Base-by-base conservation (phyloP, 306 rosid species). In the Glycine soja region DNA sequence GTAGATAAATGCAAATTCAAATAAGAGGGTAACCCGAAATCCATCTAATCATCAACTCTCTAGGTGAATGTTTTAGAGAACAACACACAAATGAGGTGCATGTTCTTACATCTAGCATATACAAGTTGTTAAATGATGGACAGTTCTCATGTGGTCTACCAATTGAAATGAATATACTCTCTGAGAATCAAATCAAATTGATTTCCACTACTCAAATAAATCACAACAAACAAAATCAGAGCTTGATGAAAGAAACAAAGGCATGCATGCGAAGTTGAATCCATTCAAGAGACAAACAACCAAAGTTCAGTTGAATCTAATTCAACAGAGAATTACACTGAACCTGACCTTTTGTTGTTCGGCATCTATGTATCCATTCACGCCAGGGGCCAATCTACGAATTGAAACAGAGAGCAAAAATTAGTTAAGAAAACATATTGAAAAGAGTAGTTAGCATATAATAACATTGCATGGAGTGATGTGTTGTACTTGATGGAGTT, bases 301-400 rank as follows among this genome's bases (percentile, higher is more conserved):
- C 2, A 34, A 34, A 34, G 38, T 4, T 4, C 38, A 38, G 9
- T 42, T 2, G 46, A 42, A 42, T 42, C 46, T 42, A 42, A 42
- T 6, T 42, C 9, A 66, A 18, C 10, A 56, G n/a, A 24, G 30
- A 24, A 24, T 24, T 0, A 24, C 30, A 24, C 1, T 24, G 30
- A 24, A 24, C 3, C 74, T 4, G 4, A 87, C 90, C 90, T 87
- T 87, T 62, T 18, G 85, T 52, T 87, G 85, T 52, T 87, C 81
- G 1, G 82, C 86, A 66, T 84, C 80, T 24, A 87, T 79, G 70
- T 82, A 85, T 45, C 79, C 68, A 81, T 82, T 82, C 62, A 87
- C 90, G 1, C 79, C 85, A 75, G 90, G 90, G 18, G 85, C 32
- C 83, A 82, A 82, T 79, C 90, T 87, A 83, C 7, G 0, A 14